Evolutionary conservation across 2,329 filamentous ascomycete genomes (phyloP).

Genomic region (Diaporthe velutina): DNA sequence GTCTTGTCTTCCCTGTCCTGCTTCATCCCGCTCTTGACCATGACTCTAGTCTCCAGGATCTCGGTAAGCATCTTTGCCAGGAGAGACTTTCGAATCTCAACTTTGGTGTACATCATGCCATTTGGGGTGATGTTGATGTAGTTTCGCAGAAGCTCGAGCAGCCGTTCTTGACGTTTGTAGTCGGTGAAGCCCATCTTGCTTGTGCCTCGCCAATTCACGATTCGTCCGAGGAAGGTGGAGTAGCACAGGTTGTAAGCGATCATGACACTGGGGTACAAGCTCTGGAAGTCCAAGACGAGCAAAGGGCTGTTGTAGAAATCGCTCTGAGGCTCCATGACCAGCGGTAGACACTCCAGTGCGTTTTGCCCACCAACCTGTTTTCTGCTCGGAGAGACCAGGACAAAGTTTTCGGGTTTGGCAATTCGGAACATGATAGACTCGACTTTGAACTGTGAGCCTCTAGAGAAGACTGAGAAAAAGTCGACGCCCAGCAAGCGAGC

Average conservation of each 20-base stretch:
- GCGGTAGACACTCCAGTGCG: constrained; percentile 90
- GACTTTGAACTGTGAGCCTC: constrained; percentile 98
- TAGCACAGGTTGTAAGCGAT: constrained; percentile 99
- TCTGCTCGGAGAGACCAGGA: constrained; percentile 88
- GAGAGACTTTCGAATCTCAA: constrained; percentile 87
- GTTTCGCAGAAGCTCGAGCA: constrained; percentile 84
- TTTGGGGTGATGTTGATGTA: constrained; percentile 95
- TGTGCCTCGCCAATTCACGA: constrained; percentile 87
- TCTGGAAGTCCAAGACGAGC: constrained; percentile 95
- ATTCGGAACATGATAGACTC: constrained; percentile 99
- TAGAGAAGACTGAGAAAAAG: constrained; percentile 95
- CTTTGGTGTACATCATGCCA: constrained; percentile 94
- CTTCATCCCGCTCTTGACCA: constrained; percentile 99
- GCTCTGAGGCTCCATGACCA: constrained; percentile 98
- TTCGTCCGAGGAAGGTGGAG: constrained; percentile 91
- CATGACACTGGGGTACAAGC: constrained; percentile 96
- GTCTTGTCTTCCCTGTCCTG: constrained; percentile 88
- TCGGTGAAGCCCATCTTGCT: constrained; percentile 97
- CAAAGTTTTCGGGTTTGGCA: constrained; percentile 94
- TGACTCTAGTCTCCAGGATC: constrained; percentile 94
- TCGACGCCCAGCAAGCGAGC: constrained; percentile 93
- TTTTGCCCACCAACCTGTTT: constrained; percentile 96
- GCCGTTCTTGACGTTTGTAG: constrained; percentile 80
- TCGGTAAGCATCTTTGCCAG: constrained; percentile 97
- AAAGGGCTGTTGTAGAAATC: constrained; percentile 93